phyloP scores from a whole-genome alignment of 2,329 filamentous ascomycete species.

The Botrytis fragariae region DNA sequence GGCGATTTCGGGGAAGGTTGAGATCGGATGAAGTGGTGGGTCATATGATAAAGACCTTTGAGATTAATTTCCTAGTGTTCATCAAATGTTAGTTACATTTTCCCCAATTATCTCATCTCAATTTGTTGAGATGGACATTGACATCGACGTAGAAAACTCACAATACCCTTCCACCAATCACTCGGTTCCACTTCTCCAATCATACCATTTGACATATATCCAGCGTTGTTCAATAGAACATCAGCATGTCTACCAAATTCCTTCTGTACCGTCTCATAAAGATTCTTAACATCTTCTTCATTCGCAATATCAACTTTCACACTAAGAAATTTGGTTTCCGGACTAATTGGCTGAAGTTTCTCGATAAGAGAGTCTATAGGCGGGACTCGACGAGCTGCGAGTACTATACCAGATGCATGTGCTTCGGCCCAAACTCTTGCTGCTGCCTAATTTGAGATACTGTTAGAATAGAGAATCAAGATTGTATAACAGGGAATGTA shows the following conservation, averaged over 20 bases:
- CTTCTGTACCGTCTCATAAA: constrained; percentile 26
- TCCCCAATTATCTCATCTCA: background rate
- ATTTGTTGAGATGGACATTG: background rate
- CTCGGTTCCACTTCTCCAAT: background rate
- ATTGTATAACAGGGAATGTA: too few relatives aligned
- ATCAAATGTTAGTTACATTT: background rate
- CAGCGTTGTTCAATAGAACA: constrained; percentile 46
- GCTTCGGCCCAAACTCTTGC: constrained; percentile 36
- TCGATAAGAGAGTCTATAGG: constrained; percentile 20
- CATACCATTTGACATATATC: constrained; percentile 39
- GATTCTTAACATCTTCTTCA: constrained; percentile 26
- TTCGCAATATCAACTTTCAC: constrained; percentile 26
- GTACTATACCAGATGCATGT: constrained; percentile 36
- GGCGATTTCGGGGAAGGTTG: background rate
- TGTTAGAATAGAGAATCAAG: background rate
- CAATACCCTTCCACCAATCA: background rate
- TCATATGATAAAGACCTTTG: constrained; percentile 16
- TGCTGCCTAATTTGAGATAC: constrained; percentile 22
- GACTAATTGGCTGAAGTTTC: constrained; percentile 22
- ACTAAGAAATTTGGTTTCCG: constrained; percentile 22
- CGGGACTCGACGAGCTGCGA: constrained; percentile 34
- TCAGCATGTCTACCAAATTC: constrained; percentile 35
- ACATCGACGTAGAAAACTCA: background rate
- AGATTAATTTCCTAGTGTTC: constrained; percentile 7
- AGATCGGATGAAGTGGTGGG: constrained; percentile 3